Base-by-base conservation (phyloP, 805 yeast genomes). In the Gaillardinia entomophila region DNA sequence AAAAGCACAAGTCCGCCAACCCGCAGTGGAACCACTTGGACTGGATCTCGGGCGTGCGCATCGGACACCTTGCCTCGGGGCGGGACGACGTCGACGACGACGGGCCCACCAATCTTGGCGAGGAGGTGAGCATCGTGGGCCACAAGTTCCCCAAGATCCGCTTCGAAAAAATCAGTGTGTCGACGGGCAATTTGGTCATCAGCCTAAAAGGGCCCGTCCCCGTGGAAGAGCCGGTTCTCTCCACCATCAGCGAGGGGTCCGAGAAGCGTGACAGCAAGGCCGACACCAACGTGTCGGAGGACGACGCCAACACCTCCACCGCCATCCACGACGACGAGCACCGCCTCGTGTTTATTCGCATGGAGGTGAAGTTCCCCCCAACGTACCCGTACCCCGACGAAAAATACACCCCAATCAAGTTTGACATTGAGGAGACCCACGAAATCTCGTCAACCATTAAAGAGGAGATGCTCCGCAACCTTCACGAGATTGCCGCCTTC, bases 21-120 rank as follows among this genome's bases (percentile, higher is more conserved):
- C 10, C 62, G 35, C 73, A 73, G 34, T 51, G 75, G 19, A 78
- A 81, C 44, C 95, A 86, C 49, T 61, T 90, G 39, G 79, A 82
- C 41, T 90, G 97, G 97, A 79, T 94, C 24, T 80, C 96, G 0
- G 97, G 97, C 32, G 95, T 90, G 6, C 68, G 88, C 36, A 75
- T 90, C 41, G 86, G 86, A 1, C 62, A 67, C 26, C 53, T 75
- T 6, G 14, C 13, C 15, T 26, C 26, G 40, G 5, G n/a, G 5
- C 32, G 25, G 12, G 33, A 27, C 3, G 22, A 26, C 12, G 48
- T 46, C 6, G 59, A 51, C 12, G 55, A 48, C 6, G 57, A 53
- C 24, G 62, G 58, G 5, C 74, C 78, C 0, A 60, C 79, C 16
- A 87, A 86, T 48, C 57, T 90, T 16, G 96, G 96, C 5, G 96